Evolutionary conservation across 768 basidiomycete species (phyloP), one percentile per base, ranked within the genome.

Genomic region (Panus rudis): DNA sequence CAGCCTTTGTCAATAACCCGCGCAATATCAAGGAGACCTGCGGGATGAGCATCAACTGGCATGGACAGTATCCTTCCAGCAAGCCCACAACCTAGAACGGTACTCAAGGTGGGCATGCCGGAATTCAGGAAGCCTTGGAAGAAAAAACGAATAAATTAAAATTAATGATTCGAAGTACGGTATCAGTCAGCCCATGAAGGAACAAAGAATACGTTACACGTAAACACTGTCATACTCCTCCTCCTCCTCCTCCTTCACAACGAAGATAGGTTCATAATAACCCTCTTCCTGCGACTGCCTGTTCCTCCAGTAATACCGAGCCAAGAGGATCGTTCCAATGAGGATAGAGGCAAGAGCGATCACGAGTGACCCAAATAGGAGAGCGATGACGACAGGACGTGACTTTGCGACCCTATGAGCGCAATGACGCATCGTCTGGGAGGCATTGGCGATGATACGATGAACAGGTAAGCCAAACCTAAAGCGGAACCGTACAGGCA

Each of bases 361-460:
- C 4, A 43, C 24, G 30, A 35, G 20, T 17, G 37, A 12, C n/a
- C 53, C 53, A 16, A 33, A 31, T 10, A 54, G 42, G 11, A 54
- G 35, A 38, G 53, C 48, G 34, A 51, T 25, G n/a, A 50, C 42
- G 16, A 54, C 22, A 12, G 48, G 44, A 34, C n/a, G n/a, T n/a
- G n/a, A n/a, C 53, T 50, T 42, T 47, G 46, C 33, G 45, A 28
- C 27, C 42, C 47, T 14, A 42, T 13, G 23, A 54, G 6, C n/a
- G 35, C 35, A 17, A 35, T 42, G 28, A 47, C 31, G 46, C 53
- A 45, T 35, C 37, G 39, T 35, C 45, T 25, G 4, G 44, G 43
- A n/a, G 16, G 27, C 38, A 28, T 19, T 7, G 41, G 26, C 11
- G 12, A 31, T 19, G n/a, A 14, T 6, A 49, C 39, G 39, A 46